Conservation (phyloP, 2,329 filamentous ascomycete genomes). For the Colletotrichum sp. region DNA sequence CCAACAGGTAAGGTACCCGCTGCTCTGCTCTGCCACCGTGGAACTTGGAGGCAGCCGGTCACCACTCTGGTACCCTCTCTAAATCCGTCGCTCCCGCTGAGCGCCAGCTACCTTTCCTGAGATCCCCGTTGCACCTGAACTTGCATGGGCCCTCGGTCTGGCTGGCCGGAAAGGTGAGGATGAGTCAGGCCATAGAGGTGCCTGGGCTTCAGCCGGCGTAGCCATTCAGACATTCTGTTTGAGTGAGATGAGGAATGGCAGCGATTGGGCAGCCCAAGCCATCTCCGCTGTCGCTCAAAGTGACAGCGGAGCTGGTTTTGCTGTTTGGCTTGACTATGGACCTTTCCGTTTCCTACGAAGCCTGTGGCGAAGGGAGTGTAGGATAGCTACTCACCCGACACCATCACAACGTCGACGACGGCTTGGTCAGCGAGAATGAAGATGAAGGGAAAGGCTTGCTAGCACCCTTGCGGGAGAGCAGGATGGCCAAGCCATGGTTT, state of each 20-base stretch:
- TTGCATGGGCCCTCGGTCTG: background rate
- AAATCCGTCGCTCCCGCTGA: background rate
- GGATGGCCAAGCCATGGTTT: too few relatives aligned
- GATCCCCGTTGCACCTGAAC: background rate
- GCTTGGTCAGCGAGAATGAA: background rate
- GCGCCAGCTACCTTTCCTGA: background rate
- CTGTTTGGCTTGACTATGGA: too few relatives aligned
- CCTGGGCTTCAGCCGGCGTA: background rate
- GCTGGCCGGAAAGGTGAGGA: background rate
- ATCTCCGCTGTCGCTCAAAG: background rate
- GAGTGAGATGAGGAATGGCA: background rate
- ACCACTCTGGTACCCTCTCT: background rate
- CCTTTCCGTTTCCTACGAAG: too few relatives aligned
- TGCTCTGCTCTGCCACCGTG: background rate
- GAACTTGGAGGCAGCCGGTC: background rate
- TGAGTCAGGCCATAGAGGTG: background rate
- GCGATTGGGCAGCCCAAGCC: background rate
- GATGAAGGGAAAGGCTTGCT: background rate
- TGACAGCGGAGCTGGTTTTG: background rate
- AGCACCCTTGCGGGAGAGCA: background rate
- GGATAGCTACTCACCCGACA: background rate
- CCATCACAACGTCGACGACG: background rate
- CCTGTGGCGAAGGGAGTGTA: too few relatives aligned
- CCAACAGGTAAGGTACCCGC: background rate
- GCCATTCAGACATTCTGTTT: background rate